Percentiles rank a stretch among this genome's conserved stretches.
phyloP scores from a whole-genome alignment of 2,329 filamentous ascomycete species.

The Arthrobotrys megalospora region DNA sequence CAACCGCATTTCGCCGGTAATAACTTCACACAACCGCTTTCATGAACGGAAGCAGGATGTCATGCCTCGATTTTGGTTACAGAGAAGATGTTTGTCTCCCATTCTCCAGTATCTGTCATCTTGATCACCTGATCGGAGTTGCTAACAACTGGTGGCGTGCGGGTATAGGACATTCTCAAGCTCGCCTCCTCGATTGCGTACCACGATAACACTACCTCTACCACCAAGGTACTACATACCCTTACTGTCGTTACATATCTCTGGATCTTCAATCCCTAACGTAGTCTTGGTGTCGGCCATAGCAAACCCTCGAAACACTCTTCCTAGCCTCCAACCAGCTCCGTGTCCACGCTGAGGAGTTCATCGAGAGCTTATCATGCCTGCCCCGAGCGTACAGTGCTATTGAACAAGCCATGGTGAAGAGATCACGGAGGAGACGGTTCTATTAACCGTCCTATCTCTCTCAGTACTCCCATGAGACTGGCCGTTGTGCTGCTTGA shows the following conservation, averaged over 20 bases:
- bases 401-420: conserved; percentile 60
- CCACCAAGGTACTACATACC: conserved; percentile 51
- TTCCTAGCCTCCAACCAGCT: conserved; percentile 60
- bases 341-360: conserved; percentile 59
- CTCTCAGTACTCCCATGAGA: background rate
- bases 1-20: conserved; percentile 9
- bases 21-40: conserved; percentile 44
- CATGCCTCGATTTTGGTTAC: conserved; percentile 61
- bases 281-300: background rate
- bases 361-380: conserved; percentile 59
- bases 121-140: background rate
- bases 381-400: conserved; percentile 58
- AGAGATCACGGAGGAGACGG: conserved; percentile 43
- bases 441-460: conserved; percentile 29
- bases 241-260: background rate
- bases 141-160: conserved; percentile 34
- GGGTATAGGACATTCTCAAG: conserved; percentile 55
- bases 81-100: conserved; percentile 57
- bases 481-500: background rate
- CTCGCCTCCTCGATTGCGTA: conserved; percentile 60
- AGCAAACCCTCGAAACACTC: conserved; percentile 60
- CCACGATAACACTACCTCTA: conserved; percentile 56
- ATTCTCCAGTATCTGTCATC: background rate
- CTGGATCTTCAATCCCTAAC: conserved; percentile 29
- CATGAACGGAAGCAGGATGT: conserved; percentile 61